A percentile compares a stretch with the other conserved stretches of the same genome.
Conservation (phyloP, 805 yeast species). For the Nakazawaea molendinolei region DNA sequence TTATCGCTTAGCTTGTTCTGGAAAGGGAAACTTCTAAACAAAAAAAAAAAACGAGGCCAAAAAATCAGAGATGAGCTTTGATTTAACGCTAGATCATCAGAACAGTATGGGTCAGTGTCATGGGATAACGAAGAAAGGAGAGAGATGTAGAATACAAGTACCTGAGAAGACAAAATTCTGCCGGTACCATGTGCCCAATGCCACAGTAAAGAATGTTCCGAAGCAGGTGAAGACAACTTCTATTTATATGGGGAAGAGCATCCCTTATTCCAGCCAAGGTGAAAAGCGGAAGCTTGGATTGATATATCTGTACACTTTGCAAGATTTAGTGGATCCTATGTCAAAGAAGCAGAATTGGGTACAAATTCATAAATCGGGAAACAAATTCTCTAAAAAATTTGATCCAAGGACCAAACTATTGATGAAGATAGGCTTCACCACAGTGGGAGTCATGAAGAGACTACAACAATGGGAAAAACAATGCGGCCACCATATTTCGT, state of each 20-base stretch:
- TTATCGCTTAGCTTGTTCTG: neutral
- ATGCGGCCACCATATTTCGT: constrained; percentile 39
- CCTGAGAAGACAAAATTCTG: constrained; percentile 24
- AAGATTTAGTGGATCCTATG: constrained; percentile 26
- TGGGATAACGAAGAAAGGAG: constrained; percentile 36
- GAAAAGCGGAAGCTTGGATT: constrained; percentile 26
- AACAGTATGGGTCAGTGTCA: constrained; percentile 25
- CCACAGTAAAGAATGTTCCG: neutral
- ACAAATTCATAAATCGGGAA: constrained; percentile 28
- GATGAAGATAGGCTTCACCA: constrained; percentile 49
- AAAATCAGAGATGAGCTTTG: neutral
- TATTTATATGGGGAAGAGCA: too few relatives aligned
- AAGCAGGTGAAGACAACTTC: neutral
- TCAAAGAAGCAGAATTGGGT: constrained; percentile 30
- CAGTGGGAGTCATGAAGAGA: constrained; percentile 34
- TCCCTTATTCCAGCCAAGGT: too few relatives aligned
- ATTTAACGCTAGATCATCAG: neutral
- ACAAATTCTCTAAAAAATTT: constrained; percentile 26
- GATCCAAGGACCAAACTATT: constrained; percentile 32
- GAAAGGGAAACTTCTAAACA: constrained; percentile 7
- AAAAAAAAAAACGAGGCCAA: neutral
- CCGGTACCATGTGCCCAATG: constrained; percentile 25
- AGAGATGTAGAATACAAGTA: constrained; percentile 29
- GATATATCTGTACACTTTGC: constrained; percentile 45
- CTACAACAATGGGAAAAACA: constrained; percentile 46